phyloP scores from a whole-genome alignment of 2,329 filamentous ascomycete genomes.

The Aspergillus quadrilineatus region DNA sequence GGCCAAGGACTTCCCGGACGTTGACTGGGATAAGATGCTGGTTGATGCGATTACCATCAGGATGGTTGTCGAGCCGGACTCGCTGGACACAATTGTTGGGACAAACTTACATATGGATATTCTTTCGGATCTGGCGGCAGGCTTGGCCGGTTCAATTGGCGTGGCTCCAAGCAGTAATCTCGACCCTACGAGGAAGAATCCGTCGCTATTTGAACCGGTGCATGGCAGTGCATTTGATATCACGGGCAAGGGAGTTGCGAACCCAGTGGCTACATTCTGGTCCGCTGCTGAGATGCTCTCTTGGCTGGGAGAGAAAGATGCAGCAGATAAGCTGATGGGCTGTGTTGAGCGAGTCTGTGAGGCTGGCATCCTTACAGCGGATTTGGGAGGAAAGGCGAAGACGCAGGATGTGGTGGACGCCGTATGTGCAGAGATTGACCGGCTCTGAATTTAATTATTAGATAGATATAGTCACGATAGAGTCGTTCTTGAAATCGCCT shows the following conservation, averaged over 20 bases:
- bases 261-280: constrained; percentile 67
- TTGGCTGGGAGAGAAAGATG: constrained; percentile 59
- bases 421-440: constrained; percentile 51
- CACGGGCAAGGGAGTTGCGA: constrained; percentile 59
- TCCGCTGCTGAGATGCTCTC: constrained; percentile 66
- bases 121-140: constrained; percentile 67
- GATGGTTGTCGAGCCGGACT: constrained; percentile 53
- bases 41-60: constrained; percentile 58
- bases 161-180: constrained; percentile 69
- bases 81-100: constrained; percentile 54
- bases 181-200: constrained; percentile 61
- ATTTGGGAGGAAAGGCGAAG: constrained; percentile 57
- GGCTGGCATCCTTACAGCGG: constrained; percentile 54
- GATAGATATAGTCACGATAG: background rate
- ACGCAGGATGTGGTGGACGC: constrained; percentile 61
- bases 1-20: constrained; percentile 51
- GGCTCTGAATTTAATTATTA: background rate
- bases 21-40: constrained; percentile 55
- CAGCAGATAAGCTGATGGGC: constrained; percentile 57
- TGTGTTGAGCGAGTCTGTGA: constrained; percentile 61
- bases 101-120: constrained; percentile 63
- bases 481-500: no score
- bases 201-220: constrained; percentile 63
- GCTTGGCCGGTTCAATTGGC: constrained; percentile 67
- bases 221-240: constrained; percentile 66